Conservation (phyloP, 2,329 filamentous ascomycete genomes). For the Graphiopsis chlorocephala region DNA sequence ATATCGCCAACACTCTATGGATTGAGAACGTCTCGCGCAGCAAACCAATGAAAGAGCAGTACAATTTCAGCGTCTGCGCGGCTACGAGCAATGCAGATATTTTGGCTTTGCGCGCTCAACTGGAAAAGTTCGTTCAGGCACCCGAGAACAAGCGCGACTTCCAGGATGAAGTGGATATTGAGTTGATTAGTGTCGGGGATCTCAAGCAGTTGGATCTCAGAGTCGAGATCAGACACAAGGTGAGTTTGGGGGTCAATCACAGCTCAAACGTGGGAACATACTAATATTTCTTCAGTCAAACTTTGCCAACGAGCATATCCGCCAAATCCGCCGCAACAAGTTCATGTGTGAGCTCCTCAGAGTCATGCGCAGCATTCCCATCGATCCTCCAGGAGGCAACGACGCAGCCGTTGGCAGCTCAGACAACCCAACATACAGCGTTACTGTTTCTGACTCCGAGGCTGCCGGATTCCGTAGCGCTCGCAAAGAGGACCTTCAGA, state of each 20-base stretch:
- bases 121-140: slow-evolving; percentile 32
- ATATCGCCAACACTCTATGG: slow-evolving; percentile 36
- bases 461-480: slow-evolving; percentile 7
- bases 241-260: not conserved
- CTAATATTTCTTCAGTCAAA: slow-evolving; percentile 32
- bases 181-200: slow-evolving; percentile 31
- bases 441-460: slow-evolving; percentile 54
- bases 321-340: slow-evolving; percentile 77
- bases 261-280: not conserved
- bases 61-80: slow-evolving; percentile 29
- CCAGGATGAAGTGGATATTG: slow-evolving; percentile 32
- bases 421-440: slow-evolving; percentile 73
- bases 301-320: slow-evolving; percentile 67
- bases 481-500: slow-evolving; percentile 12
- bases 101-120: slow-evolving; percentile 28
- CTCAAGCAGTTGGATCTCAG: slow-evolving; percentile 33
- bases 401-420: slow-evolving; percentile 56
- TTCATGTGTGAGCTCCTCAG: slow-evolving; percentile 90
- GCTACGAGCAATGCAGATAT: slow-evolving; percentile 35
- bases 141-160: slow-evolving; percentile 38
- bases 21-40: slow-evolving; percentile 39
- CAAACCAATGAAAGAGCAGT: slow-evolving; percentile 36
- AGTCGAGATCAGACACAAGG: slow-evolving; percentile 36
- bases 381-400: slow-evolving; percentile 73
- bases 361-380: slow-evolving; percentile 79